Percentiles rank a stretch among this genome's conserved stretches.
Conservation (phyloP, 2,329 filamentous ascomycete genomes). For the Neocucurbitaria cava region DNA sequence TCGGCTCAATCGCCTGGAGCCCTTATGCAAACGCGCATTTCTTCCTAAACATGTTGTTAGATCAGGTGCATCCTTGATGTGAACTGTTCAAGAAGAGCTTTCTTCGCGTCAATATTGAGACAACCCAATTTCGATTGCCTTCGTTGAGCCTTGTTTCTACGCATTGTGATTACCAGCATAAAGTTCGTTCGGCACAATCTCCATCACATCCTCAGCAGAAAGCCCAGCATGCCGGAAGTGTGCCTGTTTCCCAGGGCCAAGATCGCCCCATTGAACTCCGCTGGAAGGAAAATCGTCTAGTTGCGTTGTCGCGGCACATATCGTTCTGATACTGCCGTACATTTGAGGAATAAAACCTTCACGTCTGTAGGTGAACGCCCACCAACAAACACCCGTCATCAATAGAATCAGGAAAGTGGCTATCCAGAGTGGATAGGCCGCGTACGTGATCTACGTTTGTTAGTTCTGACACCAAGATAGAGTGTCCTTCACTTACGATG, state of each 20-base stretch:
- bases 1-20: no score
- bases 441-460: constrained; percentile 27
- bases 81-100: neutral
- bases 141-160: neutral
- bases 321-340: constrained; percentile 40
- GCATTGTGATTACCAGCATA: constrained; percentile 30
- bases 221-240: constrained; percentile 38
- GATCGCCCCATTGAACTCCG: constrained; percentile 36
- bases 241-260: constrained; percentile 26
- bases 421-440: constrained; percentile 35
- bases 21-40: no score
- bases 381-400: constrained; percentile 42
- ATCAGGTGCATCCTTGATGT: neutral
- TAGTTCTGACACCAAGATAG: neutral
- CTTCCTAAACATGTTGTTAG: no score
- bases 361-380: constrained; percentile 38
- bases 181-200: constrained; percentile 37
- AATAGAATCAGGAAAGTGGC: constrained; percentile 36
- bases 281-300: constrained; percentile 35
- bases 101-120: neutral
- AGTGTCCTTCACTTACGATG: constrained; percentile 12
- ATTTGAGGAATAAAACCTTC: constrained; percentile 45
- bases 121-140: neutral
- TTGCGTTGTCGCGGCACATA: constrained; percentile 36
- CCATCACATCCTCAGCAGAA: constrained; percentile 28